These are phyloP conservation scores for Botrytis aclada DNA, from an alignment of 2,329 filamentous ascomycete genomes.

Conservation along the genomic window DNA sequence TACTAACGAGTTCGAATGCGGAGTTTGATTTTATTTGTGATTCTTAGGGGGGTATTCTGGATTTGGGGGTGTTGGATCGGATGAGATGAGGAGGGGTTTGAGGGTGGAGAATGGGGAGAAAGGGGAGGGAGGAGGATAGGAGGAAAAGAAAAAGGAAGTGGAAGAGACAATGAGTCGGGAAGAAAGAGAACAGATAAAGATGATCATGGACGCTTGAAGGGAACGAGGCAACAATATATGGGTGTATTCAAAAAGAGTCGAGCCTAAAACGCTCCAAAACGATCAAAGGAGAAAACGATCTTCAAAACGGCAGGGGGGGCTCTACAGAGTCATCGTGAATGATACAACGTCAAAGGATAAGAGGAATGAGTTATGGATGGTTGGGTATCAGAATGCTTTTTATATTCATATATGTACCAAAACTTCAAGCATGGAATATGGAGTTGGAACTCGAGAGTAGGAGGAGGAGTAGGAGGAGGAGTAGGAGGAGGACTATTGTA, in stretches of 20 bases:
- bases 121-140: neutral
- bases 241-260: neutral
- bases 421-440: no score
- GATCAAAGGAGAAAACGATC: neutral
- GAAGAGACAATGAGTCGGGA: no score
- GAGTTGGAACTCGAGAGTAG: no score
- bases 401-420: neutral
- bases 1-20: constrained; percentile 17
- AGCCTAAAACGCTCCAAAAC: no score
- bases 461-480: no score
- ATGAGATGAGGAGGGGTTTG: neutral
- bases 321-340: neutral
- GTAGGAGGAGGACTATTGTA: no score
- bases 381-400: neutral
- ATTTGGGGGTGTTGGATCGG: no score
- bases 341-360: neutral
- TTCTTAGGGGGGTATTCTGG: no score
- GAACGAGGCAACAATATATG: neutral
- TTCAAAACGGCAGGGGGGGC: neutral
- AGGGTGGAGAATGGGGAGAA: neutral
- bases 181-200: neutral
- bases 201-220: no score
- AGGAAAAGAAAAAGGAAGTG: no score
- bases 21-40: constrained; percentile 19
- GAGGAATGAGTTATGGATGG: no score